These are phyloP conservation scores for Fragaria vesca DNA, from an alignment of 306 rosid genomes.

Conservation along the genomic window DNA sequence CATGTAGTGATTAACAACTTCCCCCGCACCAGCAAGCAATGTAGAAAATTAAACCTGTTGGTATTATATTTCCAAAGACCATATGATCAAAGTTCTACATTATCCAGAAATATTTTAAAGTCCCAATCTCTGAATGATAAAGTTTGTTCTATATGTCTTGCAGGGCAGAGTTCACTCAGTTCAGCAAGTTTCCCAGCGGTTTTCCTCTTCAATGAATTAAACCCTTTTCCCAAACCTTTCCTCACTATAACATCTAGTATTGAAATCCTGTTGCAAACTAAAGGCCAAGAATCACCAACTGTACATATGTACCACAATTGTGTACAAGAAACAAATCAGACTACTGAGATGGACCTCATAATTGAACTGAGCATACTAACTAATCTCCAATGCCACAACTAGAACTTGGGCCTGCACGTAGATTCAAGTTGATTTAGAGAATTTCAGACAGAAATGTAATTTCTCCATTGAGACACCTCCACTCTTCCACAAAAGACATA, in stretches of 20 bases:
- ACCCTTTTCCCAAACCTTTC: not conserved
- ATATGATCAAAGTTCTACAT: not conserved
- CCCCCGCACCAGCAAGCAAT: not conserved
- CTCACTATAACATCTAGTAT: not conserved
- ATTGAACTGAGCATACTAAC: not conserved
- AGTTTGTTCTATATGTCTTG: not conserved
- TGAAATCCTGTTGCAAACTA: not conserved
- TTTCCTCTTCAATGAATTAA: not conserved
- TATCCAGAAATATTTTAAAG: not conserved
- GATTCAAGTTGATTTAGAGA: not conserved
- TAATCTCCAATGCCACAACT: not conserved
- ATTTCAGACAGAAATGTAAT: not conserved
- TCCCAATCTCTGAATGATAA: not conserved
- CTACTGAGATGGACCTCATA: not conserved
- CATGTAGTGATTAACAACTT: not conserved
- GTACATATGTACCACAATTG: not conserved
- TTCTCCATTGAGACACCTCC: not conserved
- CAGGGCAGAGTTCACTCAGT: not conserved
- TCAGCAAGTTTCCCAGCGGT: not conserved
- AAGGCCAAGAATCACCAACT: not conserved
- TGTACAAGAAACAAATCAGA: not conserved
- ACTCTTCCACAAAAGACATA: not conserved
- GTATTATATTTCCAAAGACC: not conserved
- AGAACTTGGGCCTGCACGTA: not conserved
- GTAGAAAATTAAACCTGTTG: not conserved